phyloP scores from a whole-genome alignment of 257 asterid genomes.

The Asclepias syriaca region DNA sequence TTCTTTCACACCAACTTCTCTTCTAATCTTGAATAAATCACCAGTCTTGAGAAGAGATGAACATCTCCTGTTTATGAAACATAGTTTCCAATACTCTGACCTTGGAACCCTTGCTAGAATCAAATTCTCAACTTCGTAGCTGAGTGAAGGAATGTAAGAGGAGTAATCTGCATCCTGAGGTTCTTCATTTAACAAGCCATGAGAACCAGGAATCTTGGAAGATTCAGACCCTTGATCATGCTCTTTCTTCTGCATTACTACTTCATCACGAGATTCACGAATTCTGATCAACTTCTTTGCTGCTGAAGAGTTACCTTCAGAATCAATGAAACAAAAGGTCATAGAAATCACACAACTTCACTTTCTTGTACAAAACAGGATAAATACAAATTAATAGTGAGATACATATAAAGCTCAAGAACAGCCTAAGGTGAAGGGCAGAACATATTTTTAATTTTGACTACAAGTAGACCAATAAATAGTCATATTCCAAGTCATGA shows the following conservation, averaged over 20 bases:
- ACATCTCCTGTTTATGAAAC: constrained; percentile 51
- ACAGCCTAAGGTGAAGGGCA: not conserved
- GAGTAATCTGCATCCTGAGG: constrained; percentile 94
- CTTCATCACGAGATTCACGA: constrained; percentile 16
- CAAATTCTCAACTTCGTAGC: constrained; percentile 50
- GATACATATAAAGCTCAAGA: not conserved
- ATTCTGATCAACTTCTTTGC: constrained; percentile 27
- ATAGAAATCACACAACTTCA: not conserved
- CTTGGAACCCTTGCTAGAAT: constrained; percentile 69
- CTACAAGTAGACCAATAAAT: not conserved
- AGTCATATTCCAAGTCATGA: not conserved
- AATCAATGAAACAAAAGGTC: constrained; percentile 16
- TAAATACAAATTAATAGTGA: constrained; percentile 5
- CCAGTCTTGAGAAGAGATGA: constrained; percentile 42
- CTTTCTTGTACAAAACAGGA: constrained; percentile 21
- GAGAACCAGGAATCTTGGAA: constrained; percentile 1
- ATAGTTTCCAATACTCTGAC: constrained; percentile 57
- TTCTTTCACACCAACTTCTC: constrained; percentile 39
- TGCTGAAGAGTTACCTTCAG: constrained; percentile 15
- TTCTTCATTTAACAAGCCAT: constrained; percentile 22
- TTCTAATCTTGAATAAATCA: constrained; percentile 51
- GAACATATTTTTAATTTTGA: too few relatives aligned
- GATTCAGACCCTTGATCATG: constrained; percentile 5
- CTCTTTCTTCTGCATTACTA: constrained; percentile 3
- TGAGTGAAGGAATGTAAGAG: constrained; percentile 37